Base-by-base conservation (phyloP, 257 asterid genomes). In the Vinca minor region DNA sequence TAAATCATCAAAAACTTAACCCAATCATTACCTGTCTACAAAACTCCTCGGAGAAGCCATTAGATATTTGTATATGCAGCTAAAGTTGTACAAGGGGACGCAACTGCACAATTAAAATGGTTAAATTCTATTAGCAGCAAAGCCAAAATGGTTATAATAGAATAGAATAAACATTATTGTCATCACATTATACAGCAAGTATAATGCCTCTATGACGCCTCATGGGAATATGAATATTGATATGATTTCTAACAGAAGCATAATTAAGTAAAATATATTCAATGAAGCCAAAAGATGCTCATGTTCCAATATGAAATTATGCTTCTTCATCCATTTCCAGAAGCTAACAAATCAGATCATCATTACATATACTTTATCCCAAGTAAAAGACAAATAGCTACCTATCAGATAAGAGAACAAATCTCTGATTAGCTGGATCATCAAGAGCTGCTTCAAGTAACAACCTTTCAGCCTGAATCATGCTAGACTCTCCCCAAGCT, bases 401-500 rank as follows among this genome's bases (percentile, higher is more conserved):
- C 99, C 97, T 93, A 84, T 93, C 99, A 35, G 99, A 89, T 74
- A 93, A 78, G 69, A 93, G 97, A 74, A 93, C 76, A 56, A 93
- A 93, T 89, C 96, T 89, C 78, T 82, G 91, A 77, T 93, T 89
- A 0, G 96, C 91, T 9, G 95, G 96, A 81, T 89, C 92, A 67
- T 80, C 76, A 68, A 93, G 92, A 55, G 99, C 97, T 73, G 76
- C 85, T 63, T 75, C 83, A 74, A 93, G 79, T 68, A 93, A 75
- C 74, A 93, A 71, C 79, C 96, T 93, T 85, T 93, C 99, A 14
- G 97, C 99, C 75, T 74, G 84, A 77, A 93, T 89, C 99, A 93
- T 93, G 80, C 89, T 89, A 26, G 95, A 81, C 74, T 87, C 90
- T 79, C 99, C 99, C 99, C 99, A 93, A 21, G 78, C 89, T 80